These are phyloP conservation scores for Macadamia integrifolia DNA, from an alignment of 164 flowering plant species.

Conservation along the genomic window DNA sequence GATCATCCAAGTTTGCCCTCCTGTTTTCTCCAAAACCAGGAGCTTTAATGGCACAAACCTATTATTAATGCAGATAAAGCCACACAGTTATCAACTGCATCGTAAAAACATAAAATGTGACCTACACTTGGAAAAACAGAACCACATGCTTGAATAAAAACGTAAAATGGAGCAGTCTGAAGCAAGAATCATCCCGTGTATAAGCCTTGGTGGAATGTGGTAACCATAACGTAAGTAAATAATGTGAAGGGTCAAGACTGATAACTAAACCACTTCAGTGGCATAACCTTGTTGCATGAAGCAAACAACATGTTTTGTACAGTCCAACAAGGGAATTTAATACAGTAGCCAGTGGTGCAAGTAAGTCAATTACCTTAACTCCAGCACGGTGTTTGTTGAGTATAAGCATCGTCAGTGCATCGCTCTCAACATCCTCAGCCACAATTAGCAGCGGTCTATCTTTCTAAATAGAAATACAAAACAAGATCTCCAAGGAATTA, in stretches of 20 bases:
- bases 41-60: slow-evolving; percentile 90
- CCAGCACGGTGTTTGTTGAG: slow-evolving; percentile 82
- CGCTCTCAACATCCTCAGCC: slow-evolving; percentile 88
- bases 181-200: neutral
- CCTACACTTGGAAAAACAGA: neutral
- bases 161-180: neutral
- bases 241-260: neutral
- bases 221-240: neutral
- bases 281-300: neutral
- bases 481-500: slow-evolving; percentile 1
- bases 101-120: neutral
- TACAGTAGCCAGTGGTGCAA: neutral
- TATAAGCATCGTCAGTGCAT: slow-evolving; percentile 62
- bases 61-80: slow-evolving; percentile 11
- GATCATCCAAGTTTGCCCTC: slow-evolving; percentile 72
- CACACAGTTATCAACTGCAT: neutral
- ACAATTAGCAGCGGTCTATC: slow-evolving; percentile 60
- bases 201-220: neutral
- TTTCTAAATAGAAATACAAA: slow-evolving; percentile 27
- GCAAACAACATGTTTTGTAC: neutral
- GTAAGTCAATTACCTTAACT: slow-evolving; percentile 45
- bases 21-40: slow-evolving; percentile 94
- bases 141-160: neutral
- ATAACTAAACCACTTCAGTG: neutral
- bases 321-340: neutral